Conservation (phyloP, 371 early-diverging fungal genomes). For the Coemansia sp. region DNA sequence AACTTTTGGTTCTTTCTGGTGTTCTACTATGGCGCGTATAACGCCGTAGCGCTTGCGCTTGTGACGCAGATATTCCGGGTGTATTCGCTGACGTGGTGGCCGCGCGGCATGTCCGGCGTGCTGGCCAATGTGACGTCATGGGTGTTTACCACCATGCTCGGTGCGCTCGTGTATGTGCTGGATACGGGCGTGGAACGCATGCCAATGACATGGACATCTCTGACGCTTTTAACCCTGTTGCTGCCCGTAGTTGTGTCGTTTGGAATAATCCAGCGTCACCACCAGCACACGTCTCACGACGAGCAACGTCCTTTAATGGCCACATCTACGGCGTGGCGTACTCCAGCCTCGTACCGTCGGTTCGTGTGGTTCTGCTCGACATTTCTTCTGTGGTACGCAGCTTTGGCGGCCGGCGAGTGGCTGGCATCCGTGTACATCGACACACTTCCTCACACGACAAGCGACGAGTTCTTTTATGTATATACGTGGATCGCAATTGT, state of each 20-base stretch:
- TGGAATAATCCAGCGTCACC: constrained; percentile 56
- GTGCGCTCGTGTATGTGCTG: constrained; percentile 58
- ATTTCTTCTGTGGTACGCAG: constrained; percentile 60
- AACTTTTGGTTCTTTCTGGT: constrained; percentile 76
- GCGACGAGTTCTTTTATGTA: constrained; percentile 66
- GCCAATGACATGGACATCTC: constrained; percentile 64
- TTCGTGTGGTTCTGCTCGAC: constrained; percentile 74
- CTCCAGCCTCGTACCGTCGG: constrained; percentile 67
- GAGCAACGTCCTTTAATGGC: constrained; percentile 47
- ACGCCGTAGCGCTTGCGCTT: constrained; percentile 64
- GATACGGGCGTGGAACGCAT: constrained; percentile 53
- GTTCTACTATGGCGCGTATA: constrained; percentile 74
- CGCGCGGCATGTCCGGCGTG: constrained; percentile 60
- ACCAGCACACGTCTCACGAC: constrained; percentile 38
- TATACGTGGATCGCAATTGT: constrained; percentile 72
- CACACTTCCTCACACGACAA: constrained; percentile 57
- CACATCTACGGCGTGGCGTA: constrained; percentile 55
- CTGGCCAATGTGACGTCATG: constrained; percentile 64
- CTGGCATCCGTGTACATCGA: constrained; percentile 64
- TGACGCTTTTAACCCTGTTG: constrained; percentile 69
- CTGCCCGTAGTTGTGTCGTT: constrained; percentile 67
- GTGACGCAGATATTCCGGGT: constrained; percentile 72
- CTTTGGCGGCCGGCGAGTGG: constrained; percentile 68
- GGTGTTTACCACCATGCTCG: constrained; percentile 60
- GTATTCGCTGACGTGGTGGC: constrained; percentile 80